Percentiles rank a stretch among this genome's conserved stretches.
phyloP scores from a whole-genome alignment of 2,329 filamentous ascomycete genomes.

The Talaromyces marneffei region DNA sequence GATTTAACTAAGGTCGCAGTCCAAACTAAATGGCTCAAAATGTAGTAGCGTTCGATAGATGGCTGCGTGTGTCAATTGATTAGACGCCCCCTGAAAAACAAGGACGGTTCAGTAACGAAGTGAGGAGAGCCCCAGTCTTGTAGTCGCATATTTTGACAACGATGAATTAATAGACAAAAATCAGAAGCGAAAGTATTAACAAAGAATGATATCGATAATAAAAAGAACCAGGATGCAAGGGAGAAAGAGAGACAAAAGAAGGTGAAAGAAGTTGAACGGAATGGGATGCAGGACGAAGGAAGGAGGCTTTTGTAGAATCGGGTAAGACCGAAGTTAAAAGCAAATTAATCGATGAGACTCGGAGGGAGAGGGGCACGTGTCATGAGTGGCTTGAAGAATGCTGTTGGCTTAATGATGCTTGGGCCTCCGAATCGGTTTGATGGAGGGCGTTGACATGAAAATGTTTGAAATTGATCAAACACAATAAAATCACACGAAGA shows the following conservation, averaged over 20 bases:
- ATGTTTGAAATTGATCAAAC: background rate
- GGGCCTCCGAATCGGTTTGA: background rate
- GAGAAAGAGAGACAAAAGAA: background rate
- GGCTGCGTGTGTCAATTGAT: background rate
- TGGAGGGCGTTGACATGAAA: background rate
- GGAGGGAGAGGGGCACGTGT: background rate
- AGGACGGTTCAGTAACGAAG: background rate
- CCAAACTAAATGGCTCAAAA: background rate
- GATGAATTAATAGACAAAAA: background rate
- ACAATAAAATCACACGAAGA: background rate
- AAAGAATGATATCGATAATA: background rate
- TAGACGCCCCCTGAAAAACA: background rate
- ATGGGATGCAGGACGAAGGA: background rate
- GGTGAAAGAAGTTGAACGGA: background rate
- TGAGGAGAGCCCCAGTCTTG: background rate
- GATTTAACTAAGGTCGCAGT: background rate
- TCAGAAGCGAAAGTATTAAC: background rate
- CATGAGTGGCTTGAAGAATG: background rate
- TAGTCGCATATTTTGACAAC: slow-evolving; percentile 4
- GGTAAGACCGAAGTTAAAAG: background rate
- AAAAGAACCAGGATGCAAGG: background rate
- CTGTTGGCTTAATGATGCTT: background rate
- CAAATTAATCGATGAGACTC: background rate
- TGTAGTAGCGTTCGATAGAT: background rate
- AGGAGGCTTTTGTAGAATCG: background rate